phyloP scores from a whole-genome alignment of 176 grass and related monocot species.

The Bothriochloa decipiens region DNA sequence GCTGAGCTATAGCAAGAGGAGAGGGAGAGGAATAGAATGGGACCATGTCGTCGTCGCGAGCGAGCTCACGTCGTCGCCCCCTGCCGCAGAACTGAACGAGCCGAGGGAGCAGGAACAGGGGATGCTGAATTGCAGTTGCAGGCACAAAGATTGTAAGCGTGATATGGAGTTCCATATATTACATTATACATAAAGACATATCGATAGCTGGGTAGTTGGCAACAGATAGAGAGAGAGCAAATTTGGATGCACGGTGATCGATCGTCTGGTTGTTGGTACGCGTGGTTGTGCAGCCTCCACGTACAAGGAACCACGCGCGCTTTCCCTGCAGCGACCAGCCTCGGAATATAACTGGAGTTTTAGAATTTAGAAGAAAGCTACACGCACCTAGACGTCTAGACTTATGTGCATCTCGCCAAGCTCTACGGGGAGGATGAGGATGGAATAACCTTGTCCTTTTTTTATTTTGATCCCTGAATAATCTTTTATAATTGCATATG shows the following conservation, averaged over 20 bases:
- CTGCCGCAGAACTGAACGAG: not conserved
- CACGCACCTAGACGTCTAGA: too few relatives aligned
- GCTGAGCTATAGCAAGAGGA: not conserved
- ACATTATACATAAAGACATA: too few relatives aligned
- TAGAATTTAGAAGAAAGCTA: too few relatives aligned
- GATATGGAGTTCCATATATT: not conserved
- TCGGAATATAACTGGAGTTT: too few relatives aligned
- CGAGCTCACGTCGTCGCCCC: not conserved
- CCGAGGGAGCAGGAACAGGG: not conserved
- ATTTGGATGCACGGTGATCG: not conserved
- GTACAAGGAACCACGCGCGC: not conserved
- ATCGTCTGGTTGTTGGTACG: not conserved
- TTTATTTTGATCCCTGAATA: too few relatives aligned
- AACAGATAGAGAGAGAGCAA: not conserved
- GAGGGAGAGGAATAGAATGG: too few relatives aligned
- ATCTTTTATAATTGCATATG: too few relatives aligned
- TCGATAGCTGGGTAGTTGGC: not conserved
- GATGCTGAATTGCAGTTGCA: not conserved
- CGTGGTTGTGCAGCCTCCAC: not conserved
- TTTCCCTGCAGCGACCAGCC: too few relatives aligned
- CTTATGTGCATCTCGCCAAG: too few relatives aligned
- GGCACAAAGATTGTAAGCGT: not conserved
- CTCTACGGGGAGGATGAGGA: too few relatives aligned
- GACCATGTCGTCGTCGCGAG: not conserved
- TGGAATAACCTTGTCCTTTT: too few relatives aligned